Conservation (phyloP, 1,284 basidiomycete genomes). For the Trametes versicolor region DNA sequence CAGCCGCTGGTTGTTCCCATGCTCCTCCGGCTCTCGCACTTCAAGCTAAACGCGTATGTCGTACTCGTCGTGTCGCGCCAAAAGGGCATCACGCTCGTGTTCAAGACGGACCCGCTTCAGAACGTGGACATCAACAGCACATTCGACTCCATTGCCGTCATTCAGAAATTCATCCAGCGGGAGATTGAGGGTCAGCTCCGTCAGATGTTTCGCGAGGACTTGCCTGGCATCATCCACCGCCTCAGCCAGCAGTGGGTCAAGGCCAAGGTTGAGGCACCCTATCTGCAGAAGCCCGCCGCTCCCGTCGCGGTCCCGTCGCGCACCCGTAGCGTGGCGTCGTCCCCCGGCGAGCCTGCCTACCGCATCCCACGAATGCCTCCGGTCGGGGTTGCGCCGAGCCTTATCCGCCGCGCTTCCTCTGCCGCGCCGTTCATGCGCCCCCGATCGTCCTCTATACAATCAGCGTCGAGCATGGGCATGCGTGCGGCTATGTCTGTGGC, state of each 20-base stretch:
- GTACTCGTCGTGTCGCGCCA: conserved; percentile 97
- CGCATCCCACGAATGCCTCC: conserved; percentile 36
- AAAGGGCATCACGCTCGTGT: conserved; percentile 98
- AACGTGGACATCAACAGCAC: conserved; percentile 98
- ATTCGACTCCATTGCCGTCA: conserved; percentile 98
- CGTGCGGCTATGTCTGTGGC: conserved; percentile 33
- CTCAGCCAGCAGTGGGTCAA: conserved; percentile 96
- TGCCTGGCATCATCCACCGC: conserved; percentile 97
- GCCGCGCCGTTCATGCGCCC: conserved; percentile 32
- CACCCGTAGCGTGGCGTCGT: conserved; percentile 46
- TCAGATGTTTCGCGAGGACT: conserved; percentile 98
- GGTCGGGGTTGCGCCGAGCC: conserved; percentile 36
- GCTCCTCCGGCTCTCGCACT: conserved; percentile 95
- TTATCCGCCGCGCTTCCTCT: conserved; percentile 36
- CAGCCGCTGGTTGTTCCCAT: conserved; percentile 97
- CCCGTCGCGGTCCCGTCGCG: conserved; percentile 36
- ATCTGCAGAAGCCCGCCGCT: conserved; percentile 60
- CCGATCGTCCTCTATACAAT: conserved; percentile 40
- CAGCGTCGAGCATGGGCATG: conserved; percentile 38
- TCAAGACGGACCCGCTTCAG: conserved; percentile 99
- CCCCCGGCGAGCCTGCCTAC: conserved; percentile 39
- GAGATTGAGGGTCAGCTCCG: conserved; percentile 98
- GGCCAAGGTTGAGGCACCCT: conserved; percentile 85
- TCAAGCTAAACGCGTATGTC: conserved; percentile 95
- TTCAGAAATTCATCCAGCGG: conserved; percentile 95